phyloP scores from a whole-genome alignment of 352 stramenopile species.

The Salisapilia sapeloensis region DNA sequence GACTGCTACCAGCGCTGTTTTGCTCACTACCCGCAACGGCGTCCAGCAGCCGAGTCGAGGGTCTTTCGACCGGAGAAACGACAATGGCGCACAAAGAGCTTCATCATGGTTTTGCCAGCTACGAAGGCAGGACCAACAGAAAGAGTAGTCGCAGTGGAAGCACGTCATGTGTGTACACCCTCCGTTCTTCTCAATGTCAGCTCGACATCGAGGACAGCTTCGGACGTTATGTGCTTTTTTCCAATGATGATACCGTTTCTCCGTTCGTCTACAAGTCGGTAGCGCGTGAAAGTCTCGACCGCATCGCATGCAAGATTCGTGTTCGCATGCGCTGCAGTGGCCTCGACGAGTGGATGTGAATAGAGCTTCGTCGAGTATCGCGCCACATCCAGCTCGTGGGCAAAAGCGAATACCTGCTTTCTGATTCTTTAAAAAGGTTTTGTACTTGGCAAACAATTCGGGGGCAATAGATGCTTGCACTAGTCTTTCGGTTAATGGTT shows the following conservation, averaged over 20 bases:
- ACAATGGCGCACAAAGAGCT: conserved; percentile 45
- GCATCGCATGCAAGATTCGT: conserved; percentile 57
- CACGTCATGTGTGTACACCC: conserved; percentile 77
- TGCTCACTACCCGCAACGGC: conserved; percentile 52
- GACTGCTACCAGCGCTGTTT: conserved; percentile 35
- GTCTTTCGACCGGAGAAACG: conserved; percentile 54
- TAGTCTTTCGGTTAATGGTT: conserved; percentile 23
- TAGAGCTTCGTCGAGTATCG: conserved; percentile 31
- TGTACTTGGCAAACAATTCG: conserved; percentile 41
- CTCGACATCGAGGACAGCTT: conserved; percentile 43
- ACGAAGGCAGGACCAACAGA: conserved; percentile 67
- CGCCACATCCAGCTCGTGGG: conserved; percentile 39
- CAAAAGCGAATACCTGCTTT: conserved; percentile 52
- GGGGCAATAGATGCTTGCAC: conserved; percentile 30
- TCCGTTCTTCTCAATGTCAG: conserved; percentile 71
- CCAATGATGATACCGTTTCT: conserved; percentile 52
- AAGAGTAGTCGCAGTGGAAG: conserved; percentile 71
- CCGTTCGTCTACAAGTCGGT: conserved; percentile 28
- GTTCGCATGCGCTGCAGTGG: conserved; percentile 20
- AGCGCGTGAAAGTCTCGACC: conserved; percentile 35
- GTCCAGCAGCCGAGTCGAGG: conserved; percentile 36
- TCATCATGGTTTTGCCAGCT: conserved; percentile 55
- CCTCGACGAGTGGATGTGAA: conserved; percentile 22
- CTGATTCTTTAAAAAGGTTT: conserved; percentile 45
- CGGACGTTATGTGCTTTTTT: conserved; percentile 54